phyloP scores from a whole-genome alignment of 331 rosid species.

The Malus hybrid region DNA sequence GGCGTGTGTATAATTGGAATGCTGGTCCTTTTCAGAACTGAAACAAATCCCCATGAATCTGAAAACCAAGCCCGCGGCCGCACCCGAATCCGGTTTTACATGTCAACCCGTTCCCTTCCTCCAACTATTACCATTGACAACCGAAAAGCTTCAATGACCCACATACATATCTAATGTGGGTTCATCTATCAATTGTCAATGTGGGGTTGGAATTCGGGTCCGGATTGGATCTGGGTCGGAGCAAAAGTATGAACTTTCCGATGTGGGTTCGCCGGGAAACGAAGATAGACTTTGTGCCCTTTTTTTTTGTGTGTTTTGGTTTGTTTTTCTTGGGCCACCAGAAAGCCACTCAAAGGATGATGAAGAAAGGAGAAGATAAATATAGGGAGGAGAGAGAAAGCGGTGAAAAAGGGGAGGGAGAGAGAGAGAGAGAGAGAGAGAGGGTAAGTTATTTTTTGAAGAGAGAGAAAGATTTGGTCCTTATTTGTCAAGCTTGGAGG shows the following conservation, averaged over 20 bases:
- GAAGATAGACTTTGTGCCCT: neutral
- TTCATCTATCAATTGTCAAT: conserved; percentile 5
- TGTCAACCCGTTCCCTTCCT: conserved; percentile 13
- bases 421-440: neutral
- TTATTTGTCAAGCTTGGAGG: neutral
- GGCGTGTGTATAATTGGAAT: neutral
- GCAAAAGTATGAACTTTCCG: neutral
- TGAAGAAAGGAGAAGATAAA: conserved; percentile 6
- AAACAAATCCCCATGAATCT: conserved; percentile 83
- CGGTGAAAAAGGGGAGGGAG: neutral
- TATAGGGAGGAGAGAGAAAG: conserved; percentile 3
- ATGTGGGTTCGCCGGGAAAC: conserved; percentile 19
- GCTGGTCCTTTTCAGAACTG: conserved; percentile 47
- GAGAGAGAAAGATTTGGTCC: neutral
- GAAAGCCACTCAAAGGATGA: conserved; percentile 1
- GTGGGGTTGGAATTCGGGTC: conserved; percentile 12
- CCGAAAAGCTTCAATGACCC: neutral
- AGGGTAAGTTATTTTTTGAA: neutral
- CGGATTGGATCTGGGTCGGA: conserved; percentile 7
- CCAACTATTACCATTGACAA: conserved; percentile 9
- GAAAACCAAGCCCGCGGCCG: conserved; percentile 3
- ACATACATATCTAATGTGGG: neutral
- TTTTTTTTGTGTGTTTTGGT: neutral
- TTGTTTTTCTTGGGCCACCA: neutral
- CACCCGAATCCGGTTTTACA: conserved; percentile 19